Percentiles rank a stretch among this genome's conserved stretches.
Conservation (phyloP, 2,329 filamentous ascomycete species). For the Ceratocystis eucalypticola region DNA sequence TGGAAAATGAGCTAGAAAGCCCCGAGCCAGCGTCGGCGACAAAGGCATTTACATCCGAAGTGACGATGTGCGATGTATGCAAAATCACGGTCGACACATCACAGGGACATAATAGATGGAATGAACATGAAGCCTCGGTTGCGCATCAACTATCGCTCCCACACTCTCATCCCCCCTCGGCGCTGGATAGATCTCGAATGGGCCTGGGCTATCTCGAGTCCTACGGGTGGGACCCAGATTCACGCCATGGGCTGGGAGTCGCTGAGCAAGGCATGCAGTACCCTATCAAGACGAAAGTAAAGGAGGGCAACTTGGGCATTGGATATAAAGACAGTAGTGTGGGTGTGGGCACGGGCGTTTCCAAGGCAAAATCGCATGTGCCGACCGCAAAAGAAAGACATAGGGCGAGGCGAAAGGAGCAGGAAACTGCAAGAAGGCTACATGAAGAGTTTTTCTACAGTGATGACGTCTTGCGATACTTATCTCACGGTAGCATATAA, state of each 20-base stretch:
- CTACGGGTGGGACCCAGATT: conserved; percentile 64
- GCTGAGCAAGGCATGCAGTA: conserved; percentile 58
- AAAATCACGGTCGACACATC: conserved; percentile 25
- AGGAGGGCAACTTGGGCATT: conserved; percentile 62
- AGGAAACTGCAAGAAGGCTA: conserved; percentile 48
- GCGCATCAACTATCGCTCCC: conserved; percentile 57
- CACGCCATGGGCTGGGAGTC: conserved; percentile 56
- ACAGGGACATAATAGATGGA: conserved; percentile 20
- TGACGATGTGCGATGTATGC: conserved; percentile 28
- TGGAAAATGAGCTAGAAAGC: conserved; percentile 3
- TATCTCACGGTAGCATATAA: conserved; percentile 27
- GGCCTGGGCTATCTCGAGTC: conserved; percentile 52
- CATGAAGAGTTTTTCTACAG: conserved; percentile 59
- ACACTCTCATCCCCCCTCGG: conserved; percentile 59
- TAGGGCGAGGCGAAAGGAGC: conserved; percentile 47
- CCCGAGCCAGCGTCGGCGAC: background rate
- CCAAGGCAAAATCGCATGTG: conserved; percentile 34
- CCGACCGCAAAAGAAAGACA: conserved; percentile 59
- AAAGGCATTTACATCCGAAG: background rate
- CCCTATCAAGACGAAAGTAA: conserved; percentile 59
- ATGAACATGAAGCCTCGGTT: conserved; percentile 45
- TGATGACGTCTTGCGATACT: conserved; percentile 62
- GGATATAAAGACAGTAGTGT: conserved; percentile 39
- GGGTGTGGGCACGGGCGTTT: conserved; percentile 23
- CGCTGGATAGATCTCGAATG: conserved; percentile 56